phyloP scores from a whole-genome alignment of 345 rosid species.

The Eucalyptus sp. region DNA sequence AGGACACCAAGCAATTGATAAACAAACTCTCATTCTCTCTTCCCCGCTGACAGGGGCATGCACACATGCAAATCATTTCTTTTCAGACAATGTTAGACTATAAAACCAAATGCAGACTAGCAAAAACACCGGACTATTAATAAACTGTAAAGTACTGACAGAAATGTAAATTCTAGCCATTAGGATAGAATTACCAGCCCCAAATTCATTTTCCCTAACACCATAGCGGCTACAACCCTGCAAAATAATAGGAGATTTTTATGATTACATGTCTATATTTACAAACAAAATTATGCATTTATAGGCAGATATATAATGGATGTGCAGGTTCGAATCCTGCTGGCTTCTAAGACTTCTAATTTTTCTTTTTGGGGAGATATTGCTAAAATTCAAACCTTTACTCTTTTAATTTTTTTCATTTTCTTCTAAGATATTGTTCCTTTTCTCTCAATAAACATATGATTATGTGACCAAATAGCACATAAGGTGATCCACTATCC shows the following conservation, averaged over 20 bases:
- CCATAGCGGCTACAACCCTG: conserved; percentile 82
- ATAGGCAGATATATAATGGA: not conserved
- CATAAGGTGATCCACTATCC: not conserved
- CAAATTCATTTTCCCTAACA: conserved; percentile 39
- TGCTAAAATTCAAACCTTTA: not conserved
- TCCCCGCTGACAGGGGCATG: not conserved
- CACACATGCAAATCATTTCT: not conserved
- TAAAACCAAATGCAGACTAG: not conserved
- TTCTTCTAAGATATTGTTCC: not conserved
- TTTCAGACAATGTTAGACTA: not conserved
- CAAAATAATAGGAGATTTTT: not conserved
- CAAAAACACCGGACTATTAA: not conserved
- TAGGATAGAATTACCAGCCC: conserved; percentile 41
- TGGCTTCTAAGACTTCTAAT: not conserved
- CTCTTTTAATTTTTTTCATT: not conserved
- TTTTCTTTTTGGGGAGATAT: not conserved
- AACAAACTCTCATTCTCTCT: not conserved
- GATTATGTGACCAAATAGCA: not conserved
- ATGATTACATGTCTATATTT: not conserved
- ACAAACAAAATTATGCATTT: not conserved
- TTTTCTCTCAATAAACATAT: not conserved
- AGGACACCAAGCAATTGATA: not conserved
- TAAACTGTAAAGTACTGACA: not conserved
- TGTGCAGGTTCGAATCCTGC: not conserved
- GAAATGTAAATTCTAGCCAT: not conserved